These are phyloP conservation scores for Colletotrichum sp. DNA, from an alignment of 2,329 filamentous ascomycete genomes.

Conservation along the genomic window DNA sequence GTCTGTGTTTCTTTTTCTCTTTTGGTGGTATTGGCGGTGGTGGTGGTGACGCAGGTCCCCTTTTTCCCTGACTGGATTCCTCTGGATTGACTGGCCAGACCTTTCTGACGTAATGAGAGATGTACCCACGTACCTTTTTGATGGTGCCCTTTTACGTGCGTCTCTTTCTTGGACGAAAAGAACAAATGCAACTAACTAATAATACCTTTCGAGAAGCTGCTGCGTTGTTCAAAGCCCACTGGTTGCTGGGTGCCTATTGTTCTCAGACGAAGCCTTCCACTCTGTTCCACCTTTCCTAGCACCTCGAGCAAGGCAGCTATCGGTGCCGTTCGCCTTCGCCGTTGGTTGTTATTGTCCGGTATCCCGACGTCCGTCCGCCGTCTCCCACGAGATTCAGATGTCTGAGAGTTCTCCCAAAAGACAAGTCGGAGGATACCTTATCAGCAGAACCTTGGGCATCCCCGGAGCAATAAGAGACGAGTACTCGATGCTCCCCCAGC, in stretches of 20 bases:
- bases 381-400: background rate
- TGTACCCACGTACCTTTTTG: background rate
- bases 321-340: background rate
- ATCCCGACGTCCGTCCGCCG: background rate
- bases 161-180: background rate
- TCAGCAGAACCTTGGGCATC: background rate
- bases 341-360: background rate
- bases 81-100: background rate
- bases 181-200: background rate
- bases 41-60: constrained; percentile 20
- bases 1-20: background rate
- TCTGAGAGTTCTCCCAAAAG: background rate
- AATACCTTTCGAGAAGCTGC: background rate
- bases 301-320: background rate
- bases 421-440: background rate
- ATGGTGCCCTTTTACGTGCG: background rate
- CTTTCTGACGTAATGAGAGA: constrained; percentile 14
- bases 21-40: background rate
- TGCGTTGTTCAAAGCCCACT: background rate
- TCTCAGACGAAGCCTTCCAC: background rate
- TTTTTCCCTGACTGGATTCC: constrained; percentile 8
- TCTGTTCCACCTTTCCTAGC: background rate
- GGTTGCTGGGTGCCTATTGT: background rate
- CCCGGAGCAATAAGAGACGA: background rate
- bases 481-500: background rate